These are phyloP conservation scores for Dioszegia aurantiaca DNA, from an alignment of 768 basidiomycete species.

Conservation along the genomic window DNA sequence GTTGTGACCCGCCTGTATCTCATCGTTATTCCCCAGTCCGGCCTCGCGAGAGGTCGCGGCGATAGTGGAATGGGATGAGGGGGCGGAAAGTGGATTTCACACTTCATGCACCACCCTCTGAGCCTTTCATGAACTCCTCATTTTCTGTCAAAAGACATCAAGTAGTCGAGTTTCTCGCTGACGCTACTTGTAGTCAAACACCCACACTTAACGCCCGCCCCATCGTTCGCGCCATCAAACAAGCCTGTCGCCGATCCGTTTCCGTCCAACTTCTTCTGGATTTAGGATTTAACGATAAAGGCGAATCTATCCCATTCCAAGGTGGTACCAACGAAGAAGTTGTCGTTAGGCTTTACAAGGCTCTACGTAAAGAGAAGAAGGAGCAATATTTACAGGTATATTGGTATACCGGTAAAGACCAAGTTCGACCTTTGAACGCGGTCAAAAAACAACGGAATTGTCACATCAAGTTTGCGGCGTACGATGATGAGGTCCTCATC, in stretches of 20 bases:
- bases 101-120: slow-evolving; percentile 49
- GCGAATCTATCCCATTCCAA: slow-evolving; percentile 65
- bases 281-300: slow-evolving; percentile 61
- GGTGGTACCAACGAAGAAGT: slow-evolving; percentile 74
- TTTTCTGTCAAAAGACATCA: too few species aligned
- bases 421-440: slow-evolving; percentile 65
- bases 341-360: slow-evolving; percentile 60
- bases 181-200: slow-evolving; percentile 63
- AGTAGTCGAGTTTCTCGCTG: too few species aligned
- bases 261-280: slow-evolving; percentile 63
- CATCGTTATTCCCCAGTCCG: slow-evolving; percentile 8
- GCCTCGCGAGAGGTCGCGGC: neutral
- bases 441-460: slow-evolving; percentile 68
- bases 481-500: slow-evolving; percentile 66
- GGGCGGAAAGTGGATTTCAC: slow-evolving; percentile 26
- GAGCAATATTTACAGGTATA: slow-evolving; percentile 55
- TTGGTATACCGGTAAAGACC: slow-evolving; percentile 63
- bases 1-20: slow-evolving; percentile 28
- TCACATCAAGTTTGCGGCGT: slow-evolving; percentile 68
- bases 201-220: slow-evolving; percentile 70
- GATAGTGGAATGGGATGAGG: neutral
- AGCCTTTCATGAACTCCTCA: too few species aligned
- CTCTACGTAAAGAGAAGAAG: slow-evolving; percentile 56
- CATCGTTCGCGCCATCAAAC: slow-evolving; percentile 61
- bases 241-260: slow-evolving; percentile 63